Evolutionary conservation across 148 eudicot species (phyloP).

Genomic region (Dysphania ambrosioides): DNA sequence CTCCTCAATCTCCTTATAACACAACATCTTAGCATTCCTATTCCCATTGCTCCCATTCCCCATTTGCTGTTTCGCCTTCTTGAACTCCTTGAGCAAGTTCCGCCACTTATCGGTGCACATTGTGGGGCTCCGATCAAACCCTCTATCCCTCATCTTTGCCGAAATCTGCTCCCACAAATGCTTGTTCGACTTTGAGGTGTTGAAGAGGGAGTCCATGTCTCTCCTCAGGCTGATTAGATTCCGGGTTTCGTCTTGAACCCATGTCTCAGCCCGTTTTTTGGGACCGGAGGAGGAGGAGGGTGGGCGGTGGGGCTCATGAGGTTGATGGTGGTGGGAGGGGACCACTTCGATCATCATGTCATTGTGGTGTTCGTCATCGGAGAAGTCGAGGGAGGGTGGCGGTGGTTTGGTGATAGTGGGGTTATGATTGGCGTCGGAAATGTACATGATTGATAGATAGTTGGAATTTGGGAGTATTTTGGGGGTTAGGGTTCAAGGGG

Average conservation of each 20-base stretch:
- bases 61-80: slow-evolving; percentile 50
- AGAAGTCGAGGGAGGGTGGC: slow-evolving; percentile 32
- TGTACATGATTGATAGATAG: slow-evolving; percentile 34
- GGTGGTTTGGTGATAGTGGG: slow-evolving; percentile 17
- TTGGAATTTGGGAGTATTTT: no score
- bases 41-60: slow-evolving; percentile 13
- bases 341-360: slow-evolving; percentile 49
- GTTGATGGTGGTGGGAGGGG: slow-evolving; percentile 29
- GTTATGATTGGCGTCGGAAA: slow-evolving; percentile 30
- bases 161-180: slow-evolving; percentile 93
- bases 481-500: no score
- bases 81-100: slow-evolving; percentile 74
- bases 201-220: slow-evolving; percentile 61
- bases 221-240: slow-evolving; percentile 51
- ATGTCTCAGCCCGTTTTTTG: slow-evolving; percentile 78
- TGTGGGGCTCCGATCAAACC: slow-evolving; percentile 86
- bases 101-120: slow-evolving; percentile 99
- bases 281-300: slow-evolving; percentile 25
- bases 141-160: slow-evolving; percentile 66
- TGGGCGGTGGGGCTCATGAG: slow-evolving; percentile 10
- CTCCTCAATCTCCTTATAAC: slow-evolving; percentile 77
- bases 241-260: slow-evolving; percentile 81
- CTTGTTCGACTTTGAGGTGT: slow-evolving; percentile 77
- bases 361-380: slow-evolving; percentile 26
- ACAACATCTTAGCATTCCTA: slow-evolving; percentile 58